Evolutionary conservation across 352 stramenopile species (phyloP), one percentile per base, ranked within the genome.

Genomic region (Globisporangium nunn): DNA sequence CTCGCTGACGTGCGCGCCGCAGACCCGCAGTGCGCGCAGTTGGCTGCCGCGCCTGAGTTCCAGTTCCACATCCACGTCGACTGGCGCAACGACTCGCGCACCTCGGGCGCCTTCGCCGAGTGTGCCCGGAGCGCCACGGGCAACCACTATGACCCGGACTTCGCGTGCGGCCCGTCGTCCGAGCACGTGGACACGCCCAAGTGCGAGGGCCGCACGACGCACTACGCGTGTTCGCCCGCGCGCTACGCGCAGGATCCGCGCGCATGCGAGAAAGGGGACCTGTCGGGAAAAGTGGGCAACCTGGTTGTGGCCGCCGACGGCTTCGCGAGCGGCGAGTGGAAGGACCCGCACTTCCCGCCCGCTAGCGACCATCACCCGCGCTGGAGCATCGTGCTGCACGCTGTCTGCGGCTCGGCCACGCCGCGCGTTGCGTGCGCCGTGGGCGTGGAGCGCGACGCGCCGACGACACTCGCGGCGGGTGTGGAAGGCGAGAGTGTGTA

Each of bases 61-160:
- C 70, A 75, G 52, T 77, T 67, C 57, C 71, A 80, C 54, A 77
- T 80, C 52, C 71, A 80, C 57, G 62, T 68, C 54, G 65, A 72
- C 33, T 80, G 71, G 71, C 46, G 31, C 46, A 4, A 37, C 29
- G 61, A 62, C 41, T 56, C 52, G 31, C 57, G 41, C 44, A 47
- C 57, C 4, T 79, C 69, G 14, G 64, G 62, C 12, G 58, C 61
- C 11, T 67, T 78, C 39, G 61, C 50, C 0, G 47, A 68, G n/a
- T 84, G 74, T 57, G 60, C 58, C 17, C 61, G 64, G 23, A 47
- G 61, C 3, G 44, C 57, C 30, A 68, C 69, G 6, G 71, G 56
- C 40, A 75, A 77, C 63, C 74, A 81, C 63, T 81, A 74, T 62
- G 74, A 84, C 54, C 69, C 74, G 6, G 39, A 58, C 11, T 51